phyloP scores from a whole-genome alignment of 768 basidiomycete species.

The Asterophora lycoperdoides region DNA sequence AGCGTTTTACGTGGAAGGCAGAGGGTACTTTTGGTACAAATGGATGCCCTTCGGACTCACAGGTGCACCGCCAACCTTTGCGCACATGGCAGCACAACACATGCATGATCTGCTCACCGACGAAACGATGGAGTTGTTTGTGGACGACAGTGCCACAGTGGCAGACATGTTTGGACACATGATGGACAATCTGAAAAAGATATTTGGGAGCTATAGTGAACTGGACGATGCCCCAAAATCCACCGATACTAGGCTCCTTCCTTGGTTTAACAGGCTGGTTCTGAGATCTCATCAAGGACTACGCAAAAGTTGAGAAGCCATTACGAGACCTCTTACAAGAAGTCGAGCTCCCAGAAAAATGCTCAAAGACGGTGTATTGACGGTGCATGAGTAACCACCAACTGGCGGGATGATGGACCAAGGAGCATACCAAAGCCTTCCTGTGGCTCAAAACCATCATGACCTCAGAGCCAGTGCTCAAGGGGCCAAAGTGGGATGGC shows the following conservation, averaged over 20 bases:
- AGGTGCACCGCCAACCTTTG: conserved; percentile 19
- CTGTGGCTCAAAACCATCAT: too few species aligned
- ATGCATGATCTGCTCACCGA: conserved; percentile 24
- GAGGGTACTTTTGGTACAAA: too few species aligned
- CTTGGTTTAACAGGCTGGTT: conserved; percentile 33
- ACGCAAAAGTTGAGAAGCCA: conserved; percentile 24
- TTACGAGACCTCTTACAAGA: conserved; percentile 25
- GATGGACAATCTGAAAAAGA: conserved; percentile 18
- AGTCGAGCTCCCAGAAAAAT: conserved; percentile 16
- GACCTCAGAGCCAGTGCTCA: too few species aligned
- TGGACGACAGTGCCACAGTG: conserved; percentile 34
- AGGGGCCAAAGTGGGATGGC: too few species aligned
- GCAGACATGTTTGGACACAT: conserved; percentile 28
- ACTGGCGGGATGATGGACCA: too few species aligned
- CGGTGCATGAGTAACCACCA: too few species aligned
- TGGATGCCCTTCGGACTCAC: too few species aligned
- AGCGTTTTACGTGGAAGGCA: conserved; percentile 32
- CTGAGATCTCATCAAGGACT: too few species aligned
- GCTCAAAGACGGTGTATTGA: too few species aligned
- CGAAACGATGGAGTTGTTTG: conserved; percentile 28
- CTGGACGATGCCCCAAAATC: conserved; percentile 20
- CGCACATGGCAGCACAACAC: conserved; percentile 21
- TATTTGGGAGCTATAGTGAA: conserved; percentile 26
- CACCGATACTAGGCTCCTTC: conserved; percentile 28
- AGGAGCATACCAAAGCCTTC: too few species aligned